Evolutionary conservation across 2,329 filamentous ascomycete genomes (phyloP).

Genomic region (Dichotomopilus funicola): DNA sequence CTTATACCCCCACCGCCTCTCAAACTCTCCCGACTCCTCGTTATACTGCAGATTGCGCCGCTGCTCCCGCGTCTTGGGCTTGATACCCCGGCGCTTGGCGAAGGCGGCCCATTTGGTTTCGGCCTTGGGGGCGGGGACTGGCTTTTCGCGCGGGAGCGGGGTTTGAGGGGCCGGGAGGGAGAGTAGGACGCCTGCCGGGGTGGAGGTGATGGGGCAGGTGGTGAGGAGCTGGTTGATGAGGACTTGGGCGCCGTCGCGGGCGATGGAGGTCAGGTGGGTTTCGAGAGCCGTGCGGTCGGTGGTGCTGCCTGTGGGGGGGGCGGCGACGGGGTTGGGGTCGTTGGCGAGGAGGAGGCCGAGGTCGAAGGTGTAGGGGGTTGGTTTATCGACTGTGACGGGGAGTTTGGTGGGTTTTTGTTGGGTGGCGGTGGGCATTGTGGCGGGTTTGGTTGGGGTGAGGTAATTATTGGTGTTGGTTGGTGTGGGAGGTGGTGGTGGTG

Average conservation of each 20-base stretch:
- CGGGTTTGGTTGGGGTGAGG: conserved; percentile 5
- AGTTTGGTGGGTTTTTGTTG: conserved; percentile 41
- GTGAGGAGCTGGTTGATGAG: conserved; percentile 92
- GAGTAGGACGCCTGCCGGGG: conserved; percentile 65
- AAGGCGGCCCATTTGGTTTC: conserved; percentile 96
- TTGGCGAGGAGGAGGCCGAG: conserved; percentile 81
- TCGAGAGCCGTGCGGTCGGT: conserved; percentile 49
- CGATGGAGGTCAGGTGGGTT: conserved; percentile 61
- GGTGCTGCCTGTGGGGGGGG: conserved; percentile 36
- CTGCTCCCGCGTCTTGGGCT: conserved; percentile 74
- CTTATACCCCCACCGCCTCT: conserved; percentile 91
- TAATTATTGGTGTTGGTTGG: background rate
- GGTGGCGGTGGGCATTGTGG: conserved; percentile 13
- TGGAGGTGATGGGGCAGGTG: conserved; percentile 72
- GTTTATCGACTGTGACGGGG: conserved; percentile 65
- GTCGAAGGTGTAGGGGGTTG: conserved; percentile 88
- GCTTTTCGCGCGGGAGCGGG: conserved; percentile 81
- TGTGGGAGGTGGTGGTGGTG: background rate
- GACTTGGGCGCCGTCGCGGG: conserved; percentile 84
- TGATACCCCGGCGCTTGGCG: conserved; percentile 94
- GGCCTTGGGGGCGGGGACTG: conserved; percentile 71
- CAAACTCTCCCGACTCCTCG: conserved; percentile 79
- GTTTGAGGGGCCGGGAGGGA: conserved; percentile 66
- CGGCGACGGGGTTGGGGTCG: conserved; percentile 75
- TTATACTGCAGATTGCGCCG: conserved; percentile 73